phyloP scores from a whole-genome alignment of 1,139 yeast genomes.

The Hansenula lynferdii region DNA sequence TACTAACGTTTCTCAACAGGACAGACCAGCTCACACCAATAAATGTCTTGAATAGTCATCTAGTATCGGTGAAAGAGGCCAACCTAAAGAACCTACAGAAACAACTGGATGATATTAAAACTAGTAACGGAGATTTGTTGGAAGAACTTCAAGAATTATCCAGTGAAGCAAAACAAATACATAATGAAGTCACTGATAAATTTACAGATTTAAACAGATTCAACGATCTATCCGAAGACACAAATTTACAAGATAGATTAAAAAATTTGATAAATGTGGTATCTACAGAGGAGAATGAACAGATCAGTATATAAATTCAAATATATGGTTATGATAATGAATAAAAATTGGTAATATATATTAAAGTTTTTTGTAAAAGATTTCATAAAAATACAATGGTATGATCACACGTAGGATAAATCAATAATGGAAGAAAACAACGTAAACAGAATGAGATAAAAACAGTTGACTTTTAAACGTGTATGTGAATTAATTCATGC shows the following conservation, averaged over 20 bases:
- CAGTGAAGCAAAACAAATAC: constrained; percentile 18
- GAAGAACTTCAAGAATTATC: constrained; percentile 24
- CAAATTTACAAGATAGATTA: constrained; percentile 22
- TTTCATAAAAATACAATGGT: background rate
- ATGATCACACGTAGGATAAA: background rate
- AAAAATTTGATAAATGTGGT: constrained; percentile 12
- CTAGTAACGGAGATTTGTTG: constrained; percentile 23
- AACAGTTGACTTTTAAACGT: too few species aligned
- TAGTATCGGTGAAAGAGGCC: constrained; percentile 25
- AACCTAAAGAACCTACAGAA: constrained; percentile 24
- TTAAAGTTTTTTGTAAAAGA: background rate
- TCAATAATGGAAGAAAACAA: background rate
- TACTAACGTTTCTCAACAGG: constrained; percentile 6
- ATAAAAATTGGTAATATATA: too few species aligned
- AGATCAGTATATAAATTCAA: too few species aligned
- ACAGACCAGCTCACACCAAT: constrained; percentile 30
- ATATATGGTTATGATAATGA: too few species aligned
- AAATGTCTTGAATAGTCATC: constrained; percentile 29
- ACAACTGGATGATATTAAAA: constrained; percentile 23
- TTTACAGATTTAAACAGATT: constrained; percentile 23
- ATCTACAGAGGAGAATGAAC: constrained; percentile 5
- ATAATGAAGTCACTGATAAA: constrained; percentile 18
- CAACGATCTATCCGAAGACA: constrained; percentile 16
- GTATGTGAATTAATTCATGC: too few species aligned
- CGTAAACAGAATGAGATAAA: background rate